Base-by-base conservation (phyloP, 2,329 filamentous ascomycete species). In the Exophiala viscosa region DNA sequence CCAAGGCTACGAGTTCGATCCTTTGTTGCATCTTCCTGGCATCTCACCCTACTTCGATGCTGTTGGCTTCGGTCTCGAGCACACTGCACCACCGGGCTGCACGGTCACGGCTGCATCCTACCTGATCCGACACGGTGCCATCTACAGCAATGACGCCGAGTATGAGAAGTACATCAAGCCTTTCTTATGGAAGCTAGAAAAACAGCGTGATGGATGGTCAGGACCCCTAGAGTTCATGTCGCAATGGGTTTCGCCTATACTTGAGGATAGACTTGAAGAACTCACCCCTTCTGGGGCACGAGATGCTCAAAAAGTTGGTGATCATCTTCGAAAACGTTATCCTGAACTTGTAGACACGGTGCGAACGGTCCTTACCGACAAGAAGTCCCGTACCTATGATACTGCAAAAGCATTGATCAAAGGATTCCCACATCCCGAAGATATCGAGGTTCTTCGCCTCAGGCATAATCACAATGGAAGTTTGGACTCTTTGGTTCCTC, bases 81-180 rank as follows among this genome's bases (percentile, higher is more conserved):
- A 60, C 39, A 44, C 40, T 31, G 45, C 57, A 14, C 57, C 57
- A 6, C 18, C 40, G 14, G 57, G 55, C 13, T 60, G 57, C 41
- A 52, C 31, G 33, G 57, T 60, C 35, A 55, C 50, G 3, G 51
- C 57, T 3, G 57, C 57, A 8, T 55, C 51, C 3, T 60, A 60
- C 43, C 49, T 60, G 10, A 52, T 60, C 17, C 51, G 57, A 3
- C 57, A 60, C 32, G 55, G 44, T 4, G 55, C 57, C 3, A 60
- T 60, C 5, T 60, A 60, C 39, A 45, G 48, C 15, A 60, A 60
- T 40, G 57, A 60, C 42, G 57, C 48, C 44, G 57, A 60, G 39
- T 60, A 60, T 32, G 51, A 58, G 47, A 40, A 55, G 33, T 60
- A 53, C 32, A 60, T 60, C 52, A 60, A 58, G 44, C 57, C 57